phyloP scores from a whole-genome alignment of 331 rosid species.

The Malus hybrid region DNA sequence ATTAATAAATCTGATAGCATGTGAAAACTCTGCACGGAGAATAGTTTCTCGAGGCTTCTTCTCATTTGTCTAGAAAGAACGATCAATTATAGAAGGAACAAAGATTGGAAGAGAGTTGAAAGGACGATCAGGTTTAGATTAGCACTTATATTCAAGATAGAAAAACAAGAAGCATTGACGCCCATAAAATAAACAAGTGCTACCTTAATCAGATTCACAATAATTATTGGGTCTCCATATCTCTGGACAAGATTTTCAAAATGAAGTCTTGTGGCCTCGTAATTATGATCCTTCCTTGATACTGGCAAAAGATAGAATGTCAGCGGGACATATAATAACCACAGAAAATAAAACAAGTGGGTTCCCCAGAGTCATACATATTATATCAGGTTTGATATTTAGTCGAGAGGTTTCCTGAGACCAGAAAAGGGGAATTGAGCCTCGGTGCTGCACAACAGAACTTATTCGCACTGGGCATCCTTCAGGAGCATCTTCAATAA shows the following conservation, averaged over 20 bases:
- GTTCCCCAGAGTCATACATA: constrained; percentile 41
- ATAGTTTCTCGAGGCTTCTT: constrained; percentile 87
- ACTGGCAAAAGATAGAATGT: constrained; percentile 37
- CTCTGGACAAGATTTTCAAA: constrained; percentile 78
- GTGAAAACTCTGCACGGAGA: constrained; percentile 74
- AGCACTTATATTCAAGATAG: background rate
- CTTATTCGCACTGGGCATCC: constrained; percentile 70
- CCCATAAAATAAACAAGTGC: background rate
- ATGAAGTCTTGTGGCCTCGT: constrained; percentile 85
- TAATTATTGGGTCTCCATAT: constrained; percentile 93
- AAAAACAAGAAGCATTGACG: background rate
- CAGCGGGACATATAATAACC: constrained; percentile 16
- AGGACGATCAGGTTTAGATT: constrained; percentile 3
- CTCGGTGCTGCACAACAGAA: constrained; percentile 87
- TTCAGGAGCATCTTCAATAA: constrained; percentile 50
- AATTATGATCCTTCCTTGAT: constrained; percentile 54
- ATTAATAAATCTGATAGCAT: constrained; percentile 70
- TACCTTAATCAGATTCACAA: constrained; percentile 94
- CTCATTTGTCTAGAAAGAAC: constrained; percentile 58
- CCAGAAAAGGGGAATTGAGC: constrained; percentile 98
- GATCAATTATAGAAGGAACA: constrained; percentile 2
- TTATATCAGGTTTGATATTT: constrained; percentile 79
- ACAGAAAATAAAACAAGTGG: constrained; percentile 2
- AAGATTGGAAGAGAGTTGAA: constrained; percentile 9
- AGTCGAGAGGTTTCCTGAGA: constrained; percentile 85